Base-by-base conservation (phyloP, 2,329 filamentous ascomycete genomes). In the Sclerotinia sclerotiorum region DNA sequence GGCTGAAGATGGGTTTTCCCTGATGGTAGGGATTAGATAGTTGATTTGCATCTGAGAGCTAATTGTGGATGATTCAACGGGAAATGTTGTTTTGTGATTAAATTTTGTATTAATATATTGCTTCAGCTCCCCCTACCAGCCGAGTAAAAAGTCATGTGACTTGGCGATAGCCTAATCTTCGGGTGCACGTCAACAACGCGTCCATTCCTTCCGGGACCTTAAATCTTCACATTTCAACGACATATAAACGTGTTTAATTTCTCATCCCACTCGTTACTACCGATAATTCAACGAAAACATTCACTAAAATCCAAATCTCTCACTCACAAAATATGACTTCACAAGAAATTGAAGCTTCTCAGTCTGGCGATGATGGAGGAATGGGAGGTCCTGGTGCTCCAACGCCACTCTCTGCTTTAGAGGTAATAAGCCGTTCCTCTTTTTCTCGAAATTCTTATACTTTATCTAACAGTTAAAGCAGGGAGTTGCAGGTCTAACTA, bases 401-500 rank as follows among this genome's bases (percentile, higher is more conserved):
- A 3, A 97, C 94, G 68, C 93, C 94, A 58, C 85, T 99, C 39
- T 84, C 86, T 60, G 91, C 91, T 58, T 85, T 99, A 3, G 94
- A 98, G 85, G 94, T 96, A 84, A 60, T 96, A 84, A 57, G 60
- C 8, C 15, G 19, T 44, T 63, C 17, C 29, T 52, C 39, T 52
- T 62, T 48, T 57, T 49, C 29, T 62, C 44, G 39, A 57, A 44
- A 35, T 24, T 42, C 19, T 29, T 35, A 4, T 2, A 51, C 27
- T n/a, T 39, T n/a, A 8, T 49, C 32, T 61, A 49, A 66, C 48
- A 1, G 21, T 10, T 5, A 42, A 24, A 48, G n/a, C 71, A 97
- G 93, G 94, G 94, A 42, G 83, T 97, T 70, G 88, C 91, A 57
- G 94, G 94, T 19, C 82, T 98, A 73, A 97, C 94, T n/a, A 94